phyloP scores from a whole-genome alignment of 306 rosid genomes.

The Luffa acutangula region DNA sequence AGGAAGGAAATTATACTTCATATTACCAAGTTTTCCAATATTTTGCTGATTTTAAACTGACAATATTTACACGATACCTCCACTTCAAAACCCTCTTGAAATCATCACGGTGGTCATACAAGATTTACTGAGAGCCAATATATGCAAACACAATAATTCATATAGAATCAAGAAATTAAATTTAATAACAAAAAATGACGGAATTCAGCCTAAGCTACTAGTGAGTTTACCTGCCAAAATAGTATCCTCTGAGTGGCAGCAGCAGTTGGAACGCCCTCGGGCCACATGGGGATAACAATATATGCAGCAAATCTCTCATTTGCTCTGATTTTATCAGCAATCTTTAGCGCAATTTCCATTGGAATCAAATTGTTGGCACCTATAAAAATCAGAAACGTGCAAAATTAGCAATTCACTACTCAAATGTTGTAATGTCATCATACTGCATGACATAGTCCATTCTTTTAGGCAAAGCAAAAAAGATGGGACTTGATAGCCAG shows the following conservation, averaged over 20 bases:
- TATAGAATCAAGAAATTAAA: background rate
- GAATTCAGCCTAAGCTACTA: slow-evolving; percentile 1
- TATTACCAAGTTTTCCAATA: background rate
- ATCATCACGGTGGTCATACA: background rate
- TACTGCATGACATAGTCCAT: background rate
- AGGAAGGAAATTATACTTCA: background rate
- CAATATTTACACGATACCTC: background rate
- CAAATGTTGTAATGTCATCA: background rate
- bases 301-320: slow-evolving; percentile 87
- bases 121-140: background rate
- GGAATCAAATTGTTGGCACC: slow-evolving; percentile 99
- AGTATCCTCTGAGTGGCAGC: slow-evolving; percentile 88
- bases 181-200: background rate
- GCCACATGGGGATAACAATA: slow-evolving; percentile 98
- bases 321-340: slow-evolving; percentile 80
- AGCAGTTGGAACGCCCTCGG: slow-evolving; percentile 93
- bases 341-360: slow-evolving; percentile 92
- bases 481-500: background rate
- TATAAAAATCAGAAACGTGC: slow-evolving; percentile 20
- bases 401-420: slow-evolving; percentile 5
- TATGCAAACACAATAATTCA: background rate
- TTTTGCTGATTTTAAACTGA: background rate
- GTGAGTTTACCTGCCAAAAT: slow-evolving; percentile 85
- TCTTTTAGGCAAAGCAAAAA: background rate
- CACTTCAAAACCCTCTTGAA: background rate